Conservation (phyloP, 306 rosid genomes). For the Mimosa bimucronata region DNA sequence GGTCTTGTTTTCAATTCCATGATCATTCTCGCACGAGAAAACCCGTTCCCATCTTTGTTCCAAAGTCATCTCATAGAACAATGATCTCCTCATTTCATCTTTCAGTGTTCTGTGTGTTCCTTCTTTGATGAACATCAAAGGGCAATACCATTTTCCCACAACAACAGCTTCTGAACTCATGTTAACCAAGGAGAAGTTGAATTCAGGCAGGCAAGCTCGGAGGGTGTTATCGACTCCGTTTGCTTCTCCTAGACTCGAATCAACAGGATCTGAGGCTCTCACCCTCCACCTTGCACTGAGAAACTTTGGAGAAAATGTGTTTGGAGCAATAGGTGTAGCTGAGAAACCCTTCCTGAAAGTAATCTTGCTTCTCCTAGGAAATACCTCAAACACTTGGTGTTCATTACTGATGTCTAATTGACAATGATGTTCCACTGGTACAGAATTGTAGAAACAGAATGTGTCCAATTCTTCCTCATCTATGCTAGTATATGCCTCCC, state of each 20-base stretch:
- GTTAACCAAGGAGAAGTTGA: slow-evolving; percentile 35
- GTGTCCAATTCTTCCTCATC: slow-evolving; percentile 50
- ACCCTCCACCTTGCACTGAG: slow-evolving; percentile 56
- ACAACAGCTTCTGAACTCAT: slow-evolving; percentile 37
- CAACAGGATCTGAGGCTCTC: slow-evolving; percentile 32
- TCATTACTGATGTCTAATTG: slow-evolving; percentile 44
- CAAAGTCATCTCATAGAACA: slow-evolving; percentile 70
- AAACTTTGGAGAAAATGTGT: slow-evolving; percentile 62
- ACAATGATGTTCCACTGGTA: slow-evolving; percentile 31
- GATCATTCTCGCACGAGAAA: slow-evolving; percentile 38
- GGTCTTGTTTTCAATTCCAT: background rate
- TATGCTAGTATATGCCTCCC: slow-evolving; percentile 54
- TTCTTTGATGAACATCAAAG: slow-evolving; percentile 68
- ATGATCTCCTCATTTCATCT: slow-evolving; percentile 49
- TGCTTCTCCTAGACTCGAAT: slow-evolving; percentile 52
- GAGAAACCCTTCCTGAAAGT: slow-evolving; percentile 51
- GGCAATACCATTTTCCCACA: slow-evolving; percentile 83
- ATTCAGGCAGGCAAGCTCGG: slow-evolving; percentile 45
- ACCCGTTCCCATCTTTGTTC: slow-evolving; percentile 70
- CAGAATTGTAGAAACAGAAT: slow-evolving; percentile 47
- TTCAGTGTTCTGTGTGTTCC: slow-evolving; percentile 46
- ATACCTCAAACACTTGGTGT: slow-evolving; percentile 53
- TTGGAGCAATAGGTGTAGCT: slow-evolving; percentile 51
- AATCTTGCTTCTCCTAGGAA: slow-evolving; percentile 40
- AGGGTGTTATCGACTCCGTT: slow-evolving; percentile 50